Evolutionary conservation across 768 basidiomycete genomes (phyloP).

Genomic region (Mycena epipterygia): DNA sequence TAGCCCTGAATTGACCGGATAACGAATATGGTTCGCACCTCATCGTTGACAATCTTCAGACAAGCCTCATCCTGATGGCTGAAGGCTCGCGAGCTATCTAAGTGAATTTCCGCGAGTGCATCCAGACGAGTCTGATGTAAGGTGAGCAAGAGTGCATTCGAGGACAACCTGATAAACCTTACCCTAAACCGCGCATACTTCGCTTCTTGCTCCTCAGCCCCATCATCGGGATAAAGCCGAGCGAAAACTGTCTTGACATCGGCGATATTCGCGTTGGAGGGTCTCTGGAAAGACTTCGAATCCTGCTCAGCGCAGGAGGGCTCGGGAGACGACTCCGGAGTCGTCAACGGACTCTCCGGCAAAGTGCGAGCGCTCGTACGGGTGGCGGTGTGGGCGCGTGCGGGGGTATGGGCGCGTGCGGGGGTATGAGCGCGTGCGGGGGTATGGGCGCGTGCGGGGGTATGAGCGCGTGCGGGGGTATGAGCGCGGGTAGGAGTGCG

Average conservation of each 20-base stretch:
- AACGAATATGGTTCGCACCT: not conserved
- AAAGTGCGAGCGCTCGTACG: not conserved
- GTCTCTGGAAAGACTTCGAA: not conserved
- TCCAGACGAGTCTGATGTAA: conserved; percentile 1
- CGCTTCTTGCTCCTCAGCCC: not conserved
- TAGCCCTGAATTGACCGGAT: not conserved
- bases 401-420: not conserved
- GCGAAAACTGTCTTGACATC: not conserved
- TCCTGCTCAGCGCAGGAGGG: not conserved
- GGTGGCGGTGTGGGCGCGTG: not conserved
- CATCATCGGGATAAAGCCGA: not conserved
- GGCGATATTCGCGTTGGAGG: not conserved
- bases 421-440: too few relatives aligned
- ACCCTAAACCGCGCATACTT: conserved; percentile 4
- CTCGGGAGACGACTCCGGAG: not conserved
- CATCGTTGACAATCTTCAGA: not conserved
- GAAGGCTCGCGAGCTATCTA: not conserved
- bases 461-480: too few relatives aligned
- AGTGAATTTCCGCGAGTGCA: not conserved
- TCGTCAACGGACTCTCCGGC: not conserved
- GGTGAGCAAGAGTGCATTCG: not conserved
- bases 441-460: too few relatives aligned
- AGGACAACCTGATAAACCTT: not conserved
- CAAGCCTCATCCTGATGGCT: not conserved
- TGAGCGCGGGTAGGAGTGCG: too few relatives aligned